phyloP scores from a whole-genome alignment of 768 basidiomycete genomes.

The Lentinula guzmanii region DNA sequence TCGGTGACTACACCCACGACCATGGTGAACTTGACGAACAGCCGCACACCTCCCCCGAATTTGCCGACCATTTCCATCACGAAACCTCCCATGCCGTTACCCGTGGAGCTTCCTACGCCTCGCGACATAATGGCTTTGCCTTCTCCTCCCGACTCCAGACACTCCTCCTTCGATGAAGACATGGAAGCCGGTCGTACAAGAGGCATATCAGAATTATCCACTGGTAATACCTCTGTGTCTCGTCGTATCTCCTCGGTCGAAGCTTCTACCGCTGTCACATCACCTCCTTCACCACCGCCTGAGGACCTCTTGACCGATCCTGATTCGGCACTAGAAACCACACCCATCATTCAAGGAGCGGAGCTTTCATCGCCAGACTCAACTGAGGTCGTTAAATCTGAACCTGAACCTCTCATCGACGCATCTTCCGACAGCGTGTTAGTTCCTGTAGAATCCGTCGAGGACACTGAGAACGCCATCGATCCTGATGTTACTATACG shows the following conservation, averaged over 20 bases:
- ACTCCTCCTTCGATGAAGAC: slow-evolving; percentile 39
- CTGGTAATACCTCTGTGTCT: slow-evolving; percentile 15
- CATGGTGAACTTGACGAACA: slow-evolving; percentile 9
- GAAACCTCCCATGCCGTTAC: slow-evolving; percentile 65
- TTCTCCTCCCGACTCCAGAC: slow-evolving; percentile 39
- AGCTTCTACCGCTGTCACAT: slow-evolving; percentile 8
- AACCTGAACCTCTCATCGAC: slow-evolving; percentile 1
- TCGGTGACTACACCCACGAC: slow-evolving; percentile 26
- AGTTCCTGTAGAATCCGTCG: not conserved
- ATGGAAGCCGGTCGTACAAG: slow-evolving; percentile 44
- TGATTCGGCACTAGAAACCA: slow-evolving; percentile 26
- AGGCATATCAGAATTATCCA: slow-evolving; percentile 11
- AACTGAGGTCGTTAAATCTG: slow-evolving; percentile 1
- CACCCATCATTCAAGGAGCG: slow-evolving; percentile 29
- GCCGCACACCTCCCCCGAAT: slow-evolving; percentile 16
- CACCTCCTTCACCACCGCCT: slow-evolving; percentile 11
- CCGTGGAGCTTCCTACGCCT: slow-evolving; percentile 63
- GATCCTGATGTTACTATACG: slow-evolving; percentile 43
- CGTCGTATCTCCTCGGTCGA: not conserved
- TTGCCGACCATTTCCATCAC: slow-evolving; percentile 59
- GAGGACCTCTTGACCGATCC: slow-evolving; percentile 45
- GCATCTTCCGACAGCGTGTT: not conserved
- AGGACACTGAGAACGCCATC: slow-evolving; percentile 13
- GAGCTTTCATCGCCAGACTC: slow-evolving; percentile 8
- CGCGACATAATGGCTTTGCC: slow-evolving; percentile 47